Evolutionary conservation across 176 grass and related monocot species (phyloP), one percentile per base, ranked within the genome.

Genomic region (Dendrocalamus sinicus): DNA sequence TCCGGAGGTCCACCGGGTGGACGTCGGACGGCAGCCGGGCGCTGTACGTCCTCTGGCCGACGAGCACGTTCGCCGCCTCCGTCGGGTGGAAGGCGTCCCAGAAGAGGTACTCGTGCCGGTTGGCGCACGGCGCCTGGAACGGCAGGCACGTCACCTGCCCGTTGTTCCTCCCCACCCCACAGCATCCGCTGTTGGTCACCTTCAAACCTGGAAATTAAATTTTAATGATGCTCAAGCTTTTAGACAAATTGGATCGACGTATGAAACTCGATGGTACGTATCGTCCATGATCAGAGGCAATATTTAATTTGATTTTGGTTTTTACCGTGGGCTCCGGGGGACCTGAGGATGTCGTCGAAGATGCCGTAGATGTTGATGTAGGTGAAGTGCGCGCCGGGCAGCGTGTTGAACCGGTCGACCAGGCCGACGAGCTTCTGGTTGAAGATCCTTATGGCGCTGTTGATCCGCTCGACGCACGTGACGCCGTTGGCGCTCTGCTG

Each of bases 41-140:
- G n/a, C 67, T 88, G 84, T 93, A 97, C 6, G 91, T 86, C 57
- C 95, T 78, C 66, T 81, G 92, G 0, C 91, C 92, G 43, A 97
- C 86, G 19, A 93, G 53, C 14, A 97, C 10, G 41, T 95, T 97
- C 11, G 88, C 89, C 1, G 92, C 75, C 60, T 94, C 89, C 43
- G 93, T 98, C 13, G 96, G 96, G 83, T 98, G 96, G 85, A 98
- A 98, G 12, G 96, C 96, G 66, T 98, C 96, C 96, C 96, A 98
- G 88, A 98, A 98, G 58, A 98, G 84, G 80, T 95, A 95, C 85
- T 93, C 82, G 7, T 90, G 58, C 28, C 95, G 52, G 75, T 97
- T 93, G 3, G 78, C 12, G 79, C 92, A 97, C 0, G 95, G 93
- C 68, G 82, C 82, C 86, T 95, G 95, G 75, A 91, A 98, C 9